Base-by-base conservation (phyloP, 345 rosid genomes). In the Eucalyptus microcorys region DNA sequence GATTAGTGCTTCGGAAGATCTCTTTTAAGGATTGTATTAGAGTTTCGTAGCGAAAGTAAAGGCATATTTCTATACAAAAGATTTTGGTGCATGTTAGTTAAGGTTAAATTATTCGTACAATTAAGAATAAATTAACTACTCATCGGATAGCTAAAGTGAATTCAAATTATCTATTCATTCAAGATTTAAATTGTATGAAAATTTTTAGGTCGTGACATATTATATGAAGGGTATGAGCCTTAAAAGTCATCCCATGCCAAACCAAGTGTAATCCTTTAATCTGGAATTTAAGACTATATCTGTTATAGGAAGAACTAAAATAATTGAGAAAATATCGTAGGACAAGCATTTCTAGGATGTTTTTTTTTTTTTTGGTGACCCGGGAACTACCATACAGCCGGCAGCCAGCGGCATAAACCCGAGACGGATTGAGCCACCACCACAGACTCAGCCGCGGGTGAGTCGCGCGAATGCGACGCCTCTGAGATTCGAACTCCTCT, bases 41-140 rank as follows among this genome's bases (percentile, higher is more conserved):
- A 71, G 81, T 3, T 3, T 11, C 4, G 11, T 0, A 17, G 4
- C 4, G 14, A 19, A 17, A 71, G 26, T 3, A 9, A 10, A 9
- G 24, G 21, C 12, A 21, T 37, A 32, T 71, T 17, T 34, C 14
- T 19, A 15, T 66, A 66, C 22, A n/a, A 4, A 71, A 71, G 26
- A 71, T 71, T 17, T 34, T 3, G 43, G 26, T 5, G 24, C 16
- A 37, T 9, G 10, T 34, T 16, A 34, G 13, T 68, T 34, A 21
- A 71, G 81, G 14, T 71, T 71, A 37, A 71, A 34, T 71, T 71
- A 9, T 34, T 19, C 1, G 1, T 19, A 34, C 43, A 71, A 3
- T 71, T 10, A 14, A 71, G 24, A 37, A 71, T 34, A 17, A 34
- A 34, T 71, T 17, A 71, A 5, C 21, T 32, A 32, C 37, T 68